These are phyloP conservation scores for Podaxis sp. DNA, from an alignment of 768 basidiomycete species.

Conservation along the genomic window DNA sequence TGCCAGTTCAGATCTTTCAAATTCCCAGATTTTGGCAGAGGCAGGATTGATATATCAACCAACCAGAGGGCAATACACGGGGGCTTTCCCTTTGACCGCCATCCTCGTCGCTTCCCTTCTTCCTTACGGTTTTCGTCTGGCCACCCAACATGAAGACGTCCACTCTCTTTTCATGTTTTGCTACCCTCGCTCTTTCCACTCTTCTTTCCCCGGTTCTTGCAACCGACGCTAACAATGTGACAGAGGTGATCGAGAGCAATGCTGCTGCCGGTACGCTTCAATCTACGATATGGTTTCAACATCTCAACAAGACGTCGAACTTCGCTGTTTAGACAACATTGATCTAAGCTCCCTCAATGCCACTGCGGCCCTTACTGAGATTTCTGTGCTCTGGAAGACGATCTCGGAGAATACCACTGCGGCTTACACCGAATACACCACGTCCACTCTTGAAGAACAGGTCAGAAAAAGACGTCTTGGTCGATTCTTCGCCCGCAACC, in stretches of 20 bases:
- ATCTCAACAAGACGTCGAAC: not conserved
- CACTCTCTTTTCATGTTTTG: constrained; percentile 24
- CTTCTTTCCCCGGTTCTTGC: constrained; percentile 15
- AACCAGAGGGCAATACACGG: not conserved
- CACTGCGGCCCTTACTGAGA: constrained; percentile 24
- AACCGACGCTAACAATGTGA: constrained; percentile 19
- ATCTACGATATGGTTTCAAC: not conserved
- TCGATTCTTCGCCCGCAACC: not conserved
- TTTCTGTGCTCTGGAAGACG: constrained; percentile 11
- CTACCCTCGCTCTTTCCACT: constrained; percentile 14
- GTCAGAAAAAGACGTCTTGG: not conserved
- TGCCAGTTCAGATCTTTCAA: not conserved
- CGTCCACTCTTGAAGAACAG: constrained; percentile 4
- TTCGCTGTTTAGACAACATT: constrained; percentile 24
- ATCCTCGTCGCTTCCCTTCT: not conserved
- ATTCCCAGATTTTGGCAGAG: not conserved
- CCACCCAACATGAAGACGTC: constrained; percentile 29
- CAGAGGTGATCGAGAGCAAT: constrained; percentile 24
- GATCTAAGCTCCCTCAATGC: constrained; percentile 25
- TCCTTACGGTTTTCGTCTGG: constrained; percentile 18
- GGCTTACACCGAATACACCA: constrained; percentile 12
- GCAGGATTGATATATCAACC: not conserved
- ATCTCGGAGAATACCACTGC: constrained; percentile 15
- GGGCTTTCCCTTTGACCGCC: not conserved
- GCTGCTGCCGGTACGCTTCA: constrained; percentile 26